Conservation (phyloP, 2,329 filamentous ascomycete genomes). For the Ophiocordyceps camponoti-leonardi region DNA sequence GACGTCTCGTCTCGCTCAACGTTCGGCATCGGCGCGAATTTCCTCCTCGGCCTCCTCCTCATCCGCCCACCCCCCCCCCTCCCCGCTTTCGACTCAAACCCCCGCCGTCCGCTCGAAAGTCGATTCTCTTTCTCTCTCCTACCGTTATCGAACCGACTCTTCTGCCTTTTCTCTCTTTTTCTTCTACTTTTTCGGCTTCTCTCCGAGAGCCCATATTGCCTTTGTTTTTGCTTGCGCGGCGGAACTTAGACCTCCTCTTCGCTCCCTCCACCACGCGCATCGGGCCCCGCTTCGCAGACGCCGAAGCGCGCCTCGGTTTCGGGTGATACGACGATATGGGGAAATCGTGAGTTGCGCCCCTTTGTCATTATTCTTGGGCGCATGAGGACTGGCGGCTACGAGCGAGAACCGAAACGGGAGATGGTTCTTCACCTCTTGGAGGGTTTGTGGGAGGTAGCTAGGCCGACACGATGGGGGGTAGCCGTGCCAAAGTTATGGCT, state of each 20-base stretch:
- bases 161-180: neutral
- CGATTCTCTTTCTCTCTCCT: too few species aligned
- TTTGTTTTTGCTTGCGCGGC: neutral
- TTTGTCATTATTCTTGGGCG: neutral
- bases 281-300: neutral
- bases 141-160: neutral
- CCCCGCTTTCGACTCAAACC: too few species aligned
- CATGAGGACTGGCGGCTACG: too few species aligned
- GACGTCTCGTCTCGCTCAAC: too few species aligned
- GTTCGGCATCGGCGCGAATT: too few species aligned
- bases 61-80: too few species aligned
- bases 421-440: too few species aligned
- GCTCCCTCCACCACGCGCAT: neutral
- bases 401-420: too few species aligned
- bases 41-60: too few species aligned
- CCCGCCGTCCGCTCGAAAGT: too few species aligned
- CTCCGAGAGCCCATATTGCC: neutral
- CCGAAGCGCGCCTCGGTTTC: neutral
- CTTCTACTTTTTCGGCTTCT: neutral
- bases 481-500: neutral
- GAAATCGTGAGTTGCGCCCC: constrained; percentile 2
- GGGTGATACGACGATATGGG: constrained; percentile 1
- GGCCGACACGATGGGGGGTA: neutral
- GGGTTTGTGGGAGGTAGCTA: too few species aligned
- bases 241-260: neutral